These are phyloP conservation scores for Pisolithus tinctorius DNA, from an alignment of 768 basidiomycete species.

Conservation along the genomic window DNA sequence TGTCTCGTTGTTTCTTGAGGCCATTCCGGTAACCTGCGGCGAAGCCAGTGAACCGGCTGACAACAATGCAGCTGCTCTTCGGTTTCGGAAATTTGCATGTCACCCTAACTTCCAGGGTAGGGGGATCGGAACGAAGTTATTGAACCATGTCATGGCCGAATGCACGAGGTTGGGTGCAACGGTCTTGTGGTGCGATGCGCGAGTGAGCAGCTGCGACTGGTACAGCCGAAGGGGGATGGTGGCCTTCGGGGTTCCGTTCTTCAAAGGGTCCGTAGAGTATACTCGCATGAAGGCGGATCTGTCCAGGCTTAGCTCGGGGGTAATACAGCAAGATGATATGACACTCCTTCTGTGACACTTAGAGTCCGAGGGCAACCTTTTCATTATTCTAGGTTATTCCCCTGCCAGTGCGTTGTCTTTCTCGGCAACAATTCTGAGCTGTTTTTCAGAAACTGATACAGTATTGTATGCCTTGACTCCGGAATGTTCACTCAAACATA, in stretches of 20 bases:
- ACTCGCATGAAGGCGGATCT: slow-evolving; percentile 43
- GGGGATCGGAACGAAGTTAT: slow-evolving; percentile 47
- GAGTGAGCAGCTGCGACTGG: slow-evolving; percentile 35
- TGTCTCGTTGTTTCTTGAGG: slow-evolving; percentile 50
- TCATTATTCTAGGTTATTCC: too few relatives aligned
- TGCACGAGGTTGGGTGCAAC: slow-evolving; percentile 33
- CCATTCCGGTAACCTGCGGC: slow-evolving; percentile 16
- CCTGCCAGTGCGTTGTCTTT: background rate
- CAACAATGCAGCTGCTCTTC: slow-evolving; percentile 20
- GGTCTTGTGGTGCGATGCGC: slow-evolving; percentile 54
- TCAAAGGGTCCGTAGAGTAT: slow-evolving; percentile 48
- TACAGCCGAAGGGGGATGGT: slow-evolving; percentile 47
- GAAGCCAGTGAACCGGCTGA: slow-evolving; percentile 2
- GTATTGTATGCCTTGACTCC: too few relatives aligned
- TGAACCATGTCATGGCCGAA: slow-evolving; percentile 31
- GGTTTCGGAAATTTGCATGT: slow-evolving; percentile 62
- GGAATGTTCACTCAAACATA: too few relatives aligned
- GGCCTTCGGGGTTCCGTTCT: slow-evolving; percentile 43
- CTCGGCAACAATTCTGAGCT: background rate
- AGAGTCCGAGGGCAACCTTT: background rate
- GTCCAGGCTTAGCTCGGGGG: background rate
- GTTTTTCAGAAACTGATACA: background rate
- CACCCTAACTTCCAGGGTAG: slow-evolving; percentile 39
- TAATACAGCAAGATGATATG: too few relatives aligned
- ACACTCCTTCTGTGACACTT: background rate